Base-by-base conservation (phyloP, 768 basidiomycete species). In the Auricularia cornea region DNA sequence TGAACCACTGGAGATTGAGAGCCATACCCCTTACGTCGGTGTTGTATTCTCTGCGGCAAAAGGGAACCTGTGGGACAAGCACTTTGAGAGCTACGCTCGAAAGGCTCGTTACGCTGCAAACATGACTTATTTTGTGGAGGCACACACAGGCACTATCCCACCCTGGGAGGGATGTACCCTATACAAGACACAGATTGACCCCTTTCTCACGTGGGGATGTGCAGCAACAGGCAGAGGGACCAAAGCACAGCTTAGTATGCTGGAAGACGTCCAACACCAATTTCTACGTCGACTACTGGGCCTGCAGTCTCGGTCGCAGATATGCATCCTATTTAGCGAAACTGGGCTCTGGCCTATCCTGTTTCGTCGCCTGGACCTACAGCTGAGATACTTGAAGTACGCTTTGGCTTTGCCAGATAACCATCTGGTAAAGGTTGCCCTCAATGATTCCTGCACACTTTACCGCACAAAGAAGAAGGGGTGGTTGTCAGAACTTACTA, bases 251-350 rank as follows among this genome's bases (percentile, higher is more conserved):
- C 67, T 71, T 1, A 51, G 66, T 32, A 71, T 6, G 16, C 16
- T 48, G 16, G 44, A 48, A 23, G 44, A 48, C 23, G 44, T 48
- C 2, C 73, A 72, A 54, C 51, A 60, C n/a, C 38, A 33, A 14
- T 72, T 68, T 59, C 40, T 72, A 4, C 66, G 71, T 6, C 68
- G 69, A 3, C 38, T 69, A 5, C 70, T 74, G 12, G 68, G 68
- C 29, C 35, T 73, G 16, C 63, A 66, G 23, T 8, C 28, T 8
- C 63, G 63, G 5, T 68, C 70, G 3, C 61, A 57, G 4, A 33
- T 68, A 16, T 66, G 66, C 2, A 33, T 59, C 18, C 59, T 66
- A 16, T 66, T 64, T 51, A 62, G 64, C 18, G 66, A 67, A 61
- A 65, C 64, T 1, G 66, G 64, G 23, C 20, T 59, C 20, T 31